These are phyloP conservation scores for Fraxinus angustifolia DNA, from an alignment of 305 asterid genomes.

Conservation along the genomic window DNA sequence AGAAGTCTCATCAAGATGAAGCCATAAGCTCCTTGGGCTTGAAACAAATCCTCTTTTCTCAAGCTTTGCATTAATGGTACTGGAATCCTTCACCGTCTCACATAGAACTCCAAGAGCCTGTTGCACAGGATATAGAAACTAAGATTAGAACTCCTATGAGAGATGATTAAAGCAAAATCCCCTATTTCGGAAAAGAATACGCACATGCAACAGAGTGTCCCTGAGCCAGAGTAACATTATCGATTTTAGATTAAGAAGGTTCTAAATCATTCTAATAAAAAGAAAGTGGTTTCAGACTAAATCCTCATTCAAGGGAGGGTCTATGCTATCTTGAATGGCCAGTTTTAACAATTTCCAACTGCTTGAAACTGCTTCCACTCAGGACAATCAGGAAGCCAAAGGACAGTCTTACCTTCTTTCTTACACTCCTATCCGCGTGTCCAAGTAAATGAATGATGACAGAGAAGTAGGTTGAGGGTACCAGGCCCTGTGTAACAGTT, in stretches of 20 bases:
- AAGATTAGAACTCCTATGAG: slow-evolving; percentile 2
- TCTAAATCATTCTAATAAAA: background rate
- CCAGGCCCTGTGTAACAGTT: slow-evolving; percentile 51
- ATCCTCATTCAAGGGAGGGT: background rate
- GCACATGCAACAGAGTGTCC: background rate
- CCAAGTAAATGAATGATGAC: slow-evolving; percentile 57
- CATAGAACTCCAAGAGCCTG: slow-evolving; percentile 86
- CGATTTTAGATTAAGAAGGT: background rate
- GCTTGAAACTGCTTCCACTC: slow-evolving; percentile 17
- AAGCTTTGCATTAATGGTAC: slow-evolving; percentile 26
- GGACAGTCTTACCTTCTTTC: slow-evolving; percentile 58
- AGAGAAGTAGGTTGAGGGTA: slow-evolving; percentile 60
- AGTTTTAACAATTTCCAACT: background rate
- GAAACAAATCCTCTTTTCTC: slow-evolving; percentile 44
- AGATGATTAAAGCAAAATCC: slow-evolving; percentile 3
- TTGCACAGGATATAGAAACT: slow-evolving; percentile 16
- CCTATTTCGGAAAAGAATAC: background rate
- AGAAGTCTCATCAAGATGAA: slow-evolving; percentile 51
- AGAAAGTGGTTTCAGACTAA: background rate
- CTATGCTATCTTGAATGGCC: background rate
- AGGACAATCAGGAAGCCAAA: background rate
- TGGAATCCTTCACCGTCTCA: slow-evolving; percentile 62
- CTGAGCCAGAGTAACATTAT: background rate
- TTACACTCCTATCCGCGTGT: slow-evolving; percentile 51
- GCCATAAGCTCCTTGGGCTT: slow-evolving; percentile 55